These are phyloP conservation scores for Nakaseomyces kungkrabaensis DNA, from an alignment of 1,139 yeast species.

Conservation along the genomic window DNA sequence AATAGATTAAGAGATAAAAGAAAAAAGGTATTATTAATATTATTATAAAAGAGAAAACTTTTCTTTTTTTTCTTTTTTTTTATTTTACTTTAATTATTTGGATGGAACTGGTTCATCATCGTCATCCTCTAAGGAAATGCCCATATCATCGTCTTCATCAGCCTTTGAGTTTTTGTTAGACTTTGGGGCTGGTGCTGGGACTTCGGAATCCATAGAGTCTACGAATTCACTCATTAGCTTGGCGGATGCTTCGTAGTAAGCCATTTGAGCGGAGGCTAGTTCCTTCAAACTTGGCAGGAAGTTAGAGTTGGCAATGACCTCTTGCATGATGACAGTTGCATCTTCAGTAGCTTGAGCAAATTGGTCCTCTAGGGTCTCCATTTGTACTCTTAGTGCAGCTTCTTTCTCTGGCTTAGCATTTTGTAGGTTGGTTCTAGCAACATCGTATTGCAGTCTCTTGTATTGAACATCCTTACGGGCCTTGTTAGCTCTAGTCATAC, in stretches of 20 bases:
- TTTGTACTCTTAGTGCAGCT: slow-evolving; percentile 62
- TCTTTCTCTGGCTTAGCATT: slow-evolving; percentile 66
- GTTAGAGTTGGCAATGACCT: slow-evolving; percentile 64
- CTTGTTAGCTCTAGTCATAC: slow-evolving; percentile 55
- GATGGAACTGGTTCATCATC: slow-evolving; percentile 2
- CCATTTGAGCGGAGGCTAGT: slow-evolving; percentile 70
- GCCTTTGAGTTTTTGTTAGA: background rate
- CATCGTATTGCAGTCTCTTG: slow-evolving; percentile 71
- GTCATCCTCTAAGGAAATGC: slow-evolving; percentile 4
- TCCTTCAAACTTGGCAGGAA: slow-evolving; percentile 63
- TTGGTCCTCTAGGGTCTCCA: slow-evolving; percentile 83
- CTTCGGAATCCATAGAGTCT: slow-evolving; percentile 16
- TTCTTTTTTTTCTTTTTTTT: background rate
- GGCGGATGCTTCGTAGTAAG: slow-evolving; percentile 69
- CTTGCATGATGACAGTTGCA: slow-evolving; percentile 76
- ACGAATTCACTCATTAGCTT: slow-evolving; percentile 60
- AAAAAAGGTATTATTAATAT: slow-evolving; percentile 13
- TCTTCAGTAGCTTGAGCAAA: slow-evolving; percentile 88
- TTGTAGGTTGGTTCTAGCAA: slow-evolving; percentile 62
- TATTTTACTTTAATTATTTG: background rate
- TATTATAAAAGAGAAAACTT: no score
- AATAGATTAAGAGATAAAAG: background rate
- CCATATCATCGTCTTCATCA: background rate
- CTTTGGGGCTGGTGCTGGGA: slow-evolving; percentile 4
- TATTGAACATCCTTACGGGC: slow-evolving; percentile 72